Base-by-base conservation (phyloP, 2,329 filamentous ascomycete genomes). In the Scolecobasidium constrictum region DNA sequence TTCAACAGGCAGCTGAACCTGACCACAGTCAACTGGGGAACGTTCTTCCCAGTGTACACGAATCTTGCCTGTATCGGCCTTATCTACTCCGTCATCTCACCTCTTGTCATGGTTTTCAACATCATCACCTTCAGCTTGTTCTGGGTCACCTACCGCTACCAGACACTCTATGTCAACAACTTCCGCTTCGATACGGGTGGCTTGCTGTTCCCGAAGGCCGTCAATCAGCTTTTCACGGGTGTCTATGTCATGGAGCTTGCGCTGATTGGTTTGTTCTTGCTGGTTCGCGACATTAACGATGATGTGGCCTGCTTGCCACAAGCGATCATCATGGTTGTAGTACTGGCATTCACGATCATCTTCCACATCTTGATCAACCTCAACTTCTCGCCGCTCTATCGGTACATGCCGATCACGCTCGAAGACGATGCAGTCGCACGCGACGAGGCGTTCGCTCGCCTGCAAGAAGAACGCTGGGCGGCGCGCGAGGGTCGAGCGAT, bases 101-200 rank as follows among this genome's bases (percentile, higher is more conserved):
- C 92, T 0, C 68, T 98, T 11, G 95, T 98, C 56, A 77, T 92
- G 38, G 66, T 96, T 17, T 96, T 98, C 66, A 90, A 92, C 52
- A 78, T 94, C 53, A 78, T 96, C 58, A 95, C 90, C 0, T 96
- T 96, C 59, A 74, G 76, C 37, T 69, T 98, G 0, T 81, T 96
- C 49, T 98, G 88, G 88, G 71, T 95, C 35, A 90, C 92, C 1
- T 87, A 96, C 59, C 78, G 90, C n/a, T 96, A 96, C 63, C 90
- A 90, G 51, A 93, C 94, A 67, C 74, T 98, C 16, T 98, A 95
- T 54, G 88, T 98, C 46, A 93, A 80, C 19, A 83, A 87, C 41
- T 93, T 94, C 60, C 77, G 81, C 50, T 78, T 83, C 47, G 92
- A 98, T 61, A 98, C 90, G 0, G 92, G 92, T 33, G 92, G 92